Conservation (phyloP, 345 rosid species). For the Ailanthus altissimus region DNA sequence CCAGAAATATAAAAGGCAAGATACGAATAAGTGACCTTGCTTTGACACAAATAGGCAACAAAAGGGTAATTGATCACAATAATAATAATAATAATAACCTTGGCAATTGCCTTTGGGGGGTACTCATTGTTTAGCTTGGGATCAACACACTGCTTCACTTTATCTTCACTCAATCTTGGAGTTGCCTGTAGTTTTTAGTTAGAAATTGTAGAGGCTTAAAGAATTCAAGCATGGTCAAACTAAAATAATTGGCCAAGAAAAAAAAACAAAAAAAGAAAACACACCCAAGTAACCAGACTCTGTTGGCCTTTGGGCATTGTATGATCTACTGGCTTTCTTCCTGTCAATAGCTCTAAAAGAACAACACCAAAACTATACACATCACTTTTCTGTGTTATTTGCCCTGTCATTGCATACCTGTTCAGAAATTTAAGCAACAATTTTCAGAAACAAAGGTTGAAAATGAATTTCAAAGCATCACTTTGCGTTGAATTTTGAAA, state of each 20-base stretch:
- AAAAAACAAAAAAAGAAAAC: constrained; percentile 17
- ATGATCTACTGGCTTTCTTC: constrained; percentile 98
- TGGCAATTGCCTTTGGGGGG: constrained; percentile 97
- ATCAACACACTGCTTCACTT: constrained; percentile 97
- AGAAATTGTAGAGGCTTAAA: background rate
- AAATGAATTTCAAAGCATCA: too few relatives aligned
- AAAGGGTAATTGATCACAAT: background rate
- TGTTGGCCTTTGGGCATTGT: constrained; percentile 99
- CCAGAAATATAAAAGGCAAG: background rate
- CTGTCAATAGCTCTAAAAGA: constrained; percentile 91
- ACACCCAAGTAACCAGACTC: constrained; percentile 97
- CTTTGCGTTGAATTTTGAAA: too few relatives aligned
- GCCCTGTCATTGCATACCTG: constrained; percentile 99
- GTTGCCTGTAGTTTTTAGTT: constrained; percentile 63
- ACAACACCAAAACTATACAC: constrained; percentile 99
- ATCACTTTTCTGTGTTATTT: constrained; percentile 94
- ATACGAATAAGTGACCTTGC: background rate
- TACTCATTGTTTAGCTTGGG: constrained; percentile 87
- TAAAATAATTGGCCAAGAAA: background rate
- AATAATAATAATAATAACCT: constrained; percentile 46
- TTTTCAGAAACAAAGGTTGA: background rate
- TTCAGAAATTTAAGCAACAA: background rate
- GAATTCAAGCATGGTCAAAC: background rate
- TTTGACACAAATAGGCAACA: too few relatives aligned
- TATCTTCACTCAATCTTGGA: constrained; percentile 96